Evolutionary conservation across 73 alveolate species (phyloP).

Genomic region (Paraurostyla sp.): DNA sequence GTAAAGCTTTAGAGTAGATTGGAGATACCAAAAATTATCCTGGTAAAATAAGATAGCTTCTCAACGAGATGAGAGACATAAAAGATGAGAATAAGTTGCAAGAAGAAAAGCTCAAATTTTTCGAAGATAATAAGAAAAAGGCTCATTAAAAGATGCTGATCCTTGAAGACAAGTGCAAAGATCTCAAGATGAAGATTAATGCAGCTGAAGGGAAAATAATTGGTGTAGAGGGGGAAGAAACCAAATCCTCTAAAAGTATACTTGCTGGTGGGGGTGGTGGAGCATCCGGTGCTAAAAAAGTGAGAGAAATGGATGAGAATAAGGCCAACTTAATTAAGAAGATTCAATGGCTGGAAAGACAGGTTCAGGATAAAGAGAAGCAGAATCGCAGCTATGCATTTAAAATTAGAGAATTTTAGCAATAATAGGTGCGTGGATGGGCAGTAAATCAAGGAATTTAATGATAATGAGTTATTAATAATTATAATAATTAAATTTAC

Average conservation of each 20-base stretch:
- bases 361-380: conserved; percentile 36
- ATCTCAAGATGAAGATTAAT: conserved; percentile 38
- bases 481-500: background rate
- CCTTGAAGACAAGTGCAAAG: conserved; percentile 55
- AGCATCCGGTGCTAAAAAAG: no score
- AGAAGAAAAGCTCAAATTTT: conserved; percentile 28
- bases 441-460: conserved; percentile 10
- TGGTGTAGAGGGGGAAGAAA: conserved; percentile 20
- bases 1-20: conserved; percentile 27
- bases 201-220: conserved; percentile 41
- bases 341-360: background rate
- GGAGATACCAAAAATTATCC: conserved; percentile 54
- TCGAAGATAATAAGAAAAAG: conserved; percentile 41
- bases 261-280: no score
- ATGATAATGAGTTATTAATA: no score
- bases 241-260: no score
- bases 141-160: conserved; percentile 7
- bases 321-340: conserved; percentile 19
- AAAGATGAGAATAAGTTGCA: conserved; percentile 25
- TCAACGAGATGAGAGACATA: conserved; percentile 32
- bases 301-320: conserved; percentile 40
- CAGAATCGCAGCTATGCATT: conserved; percentile 22
- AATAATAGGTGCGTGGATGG: conserved; percentile 10
- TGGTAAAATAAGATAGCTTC: conserved; percentile 6
- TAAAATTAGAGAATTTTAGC: background rate